phyloP scores from a whole-genome alignment of 345 rosid species.

The Eutrema heterophyllum region DNA sequence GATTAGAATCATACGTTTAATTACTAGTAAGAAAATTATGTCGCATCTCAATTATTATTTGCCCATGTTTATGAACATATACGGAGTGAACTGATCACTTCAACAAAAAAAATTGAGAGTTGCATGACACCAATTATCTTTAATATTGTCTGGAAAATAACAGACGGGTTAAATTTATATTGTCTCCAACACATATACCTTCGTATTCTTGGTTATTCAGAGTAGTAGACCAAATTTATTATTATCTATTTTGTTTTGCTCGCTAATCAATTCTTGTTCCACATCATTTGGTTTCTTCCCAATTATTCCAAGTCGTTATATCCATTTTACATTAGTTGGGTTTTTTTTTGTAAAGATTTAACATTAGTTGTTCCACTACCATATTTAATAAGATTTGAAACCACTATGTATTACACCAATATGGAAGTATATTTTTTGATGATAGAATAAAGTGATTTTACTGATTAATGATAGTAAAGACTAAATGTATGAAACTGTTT shows the following conservation, averaged over 20 bases:
- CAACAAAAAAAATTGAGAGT: too few species aligned
- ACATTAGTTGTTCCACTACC: background rate
- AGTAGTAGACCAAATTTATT: too few species aligned
- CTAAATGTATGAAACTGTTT: background rate
- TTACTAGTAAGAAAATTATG: too few species aligned
- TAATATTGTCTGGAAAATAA: too few species aligned
- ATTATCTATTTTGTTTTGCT: background rate
- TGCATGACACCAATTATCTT: too few species aligned
- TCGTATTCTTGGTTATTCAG: too few species aligned
- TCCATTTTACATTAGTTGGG: background rate
- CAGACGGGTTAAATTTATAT: too few species aligned
- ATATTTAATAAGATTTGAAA: background rate
- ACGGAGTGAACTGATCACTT: too few species aligned
- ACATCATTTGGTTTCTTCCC: background rate
- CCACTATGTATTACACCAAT: background rate
- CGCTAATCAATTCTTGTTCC: background rate
- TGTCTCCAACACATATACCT: too few species aligned
- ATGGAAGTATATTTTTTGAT: background rate
- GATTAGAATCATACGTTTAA: background rate
- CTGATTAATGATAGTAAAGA: background rate
- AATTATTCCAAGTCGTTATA: background rate
- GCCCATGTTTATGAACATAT: too few species aligned
- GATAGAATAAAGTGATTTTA: background rate
- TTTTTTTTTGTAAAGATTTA: too few species aligned
- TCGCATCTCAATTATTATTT: too few species aligned